Base-by-base conservation (phyloP, 345 rosid species). In the Populus nigra region DNA sequence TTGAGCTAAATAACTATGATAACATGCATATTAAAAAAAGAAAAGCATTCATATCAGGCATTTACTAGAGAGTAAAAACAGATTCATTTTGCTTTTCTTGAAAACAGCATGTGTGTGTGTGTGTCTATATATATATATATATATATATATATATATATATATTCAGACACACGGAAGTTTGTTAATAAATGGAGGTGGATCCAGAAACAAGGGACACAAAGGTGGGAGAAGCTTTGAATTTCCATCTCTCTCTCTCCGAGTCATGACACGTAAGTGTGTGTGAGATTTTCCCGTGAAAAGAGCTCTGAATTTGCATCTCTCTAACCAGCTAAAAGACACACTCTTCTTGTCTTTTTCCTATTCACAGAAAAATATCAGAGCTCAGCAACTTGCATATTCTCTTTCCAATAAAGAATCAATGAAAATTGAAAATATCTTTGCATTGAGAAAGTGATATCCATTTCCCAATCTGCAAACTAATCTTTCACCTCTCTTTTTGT, bases 371-470 rank as follows among this genome's bases (percentile, higher is more conserved):
- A 59, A 59, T 59, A n/a, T 59, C 7, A n/a, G 10, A n/a, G 63
- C 63, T n/a, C 13, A n/a, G 0, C 29, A 9, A 10, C 23, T 59
- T 59, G 63, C 63, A 3, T 59, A 9, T 35, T 72, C 45, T 12
- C 25, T 72, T 72, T 35, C 33, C 31, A 11, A 27, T 0, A n/a
- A 6, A 59, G 13, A 59, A n/a, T 59, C 27, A 23, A 9, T 59
- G 18, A 39, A 55, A 68, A 41, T 69, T 59, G 18, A 39, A 55
- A 68, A 41, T 69, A 70, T 77, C 80, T 77, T 31, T 18, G 50
- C 68, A 22, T 2, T 0, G 29, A 8, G 70, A 41, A 61, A 70
- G 62, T 53, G 43, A 25, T 38, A 20, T 25, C 9, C 12, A 18
- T 25, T n/a, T 71, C 27, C 38, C 36, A 16, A 16, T 16, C 8